Conservation (phyloP, 768 basidiomycete genomes). For the Aureoboletus auriporus region DNA sequence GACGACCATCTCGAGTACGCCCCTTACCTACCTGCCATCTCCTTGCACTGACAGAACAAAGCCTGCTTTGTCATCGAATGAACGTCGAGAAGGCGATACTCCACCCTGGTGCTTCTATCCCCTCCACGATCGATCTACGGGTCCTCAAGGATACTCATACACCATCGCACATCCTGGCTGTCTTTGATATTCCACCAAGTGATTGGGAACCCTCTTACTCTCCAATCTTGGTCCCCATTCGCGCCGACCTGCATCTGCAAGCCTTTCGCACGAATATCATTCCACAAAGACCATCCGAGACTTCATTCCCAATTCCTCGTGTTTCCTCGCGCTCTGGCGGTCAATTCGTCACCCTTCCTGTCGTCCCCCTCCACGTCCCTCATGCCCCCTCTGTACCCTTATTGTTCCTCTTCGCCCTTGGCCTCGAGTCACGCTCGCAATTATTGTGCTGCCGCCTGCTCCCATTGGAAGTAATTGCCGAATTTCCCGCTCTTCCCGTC, state of each 20-base stretch:
- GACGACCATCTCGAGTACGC: conserved; percentile 30
- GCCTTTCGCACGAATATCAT: conserved; percentile 35
- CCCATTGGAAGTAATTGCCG: conserved; percentile 45
- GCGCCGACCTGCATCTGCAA: conserved; percentile 42
- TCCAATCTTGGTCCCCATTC: conserved; percentile 53
- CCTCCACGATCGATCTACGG: conserved; percentile 45
- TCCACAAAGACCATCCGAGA: conserved; percentile 30
- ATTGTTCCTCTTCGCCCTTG: conserved; percentile 55
- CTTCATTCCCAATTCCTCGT: conserved; percentile 31
- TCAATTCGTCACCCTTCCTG: conserved; percentile 46
- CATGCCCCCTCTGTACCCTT: conserved; percentile 53
- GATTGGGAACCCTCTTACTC: conserved; percentile 28
- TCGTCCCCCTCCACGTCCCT: conserved; percentile 45
- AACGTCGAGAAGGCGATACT: conserved; percentile 30
- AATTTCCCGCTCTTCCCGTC: conserved; percentile 57
- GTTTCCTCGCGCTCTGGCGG: conserved; percentile 13
- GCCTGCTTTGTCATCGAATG: conserved; percentile 30
- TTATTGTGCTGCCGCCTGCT: conserved; percentile 49
- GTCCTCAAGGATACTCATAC: conserved; percentile 41
- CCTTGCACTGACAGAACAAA: conserved; percentile 14
- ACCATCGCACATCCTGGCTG: conserved; percentile 58
- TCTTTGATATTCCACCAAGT: conserved; percentile 31
- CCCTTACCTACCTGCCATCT: neutral
- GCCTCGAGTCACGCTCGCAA: conserved; percentile 46
- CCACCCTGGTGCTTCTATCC: conserved; percentile 28